Evolutionary conservation across 2,329 filamentous ascomycete genomes (phyloP).

Genomic region (Cladophialophora bantiana): DNA sequence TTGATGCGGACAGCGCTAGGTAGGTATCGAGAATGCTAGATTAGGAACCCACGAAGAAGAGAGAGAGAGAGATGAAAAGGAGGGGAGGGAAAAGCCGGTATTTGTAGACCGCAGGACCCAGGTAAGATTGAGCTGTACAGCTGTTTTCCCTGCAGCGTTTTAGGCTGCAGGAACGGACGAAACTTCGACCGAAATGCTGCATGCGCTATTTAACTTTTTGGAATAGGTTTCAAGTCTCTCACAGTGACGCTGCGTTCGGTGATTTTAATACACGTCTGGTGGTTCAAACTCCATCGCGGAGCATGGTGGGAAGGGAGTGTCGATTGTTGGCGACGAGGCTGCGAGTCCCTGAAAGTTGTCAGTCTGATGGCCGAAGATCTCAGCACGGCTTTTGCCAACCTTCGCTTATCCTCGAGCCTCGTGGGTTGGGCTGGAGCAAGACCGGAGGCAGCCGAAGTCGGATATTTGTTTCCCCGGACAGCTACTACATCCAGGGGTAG

Average conservation of each 20-base stretch:
- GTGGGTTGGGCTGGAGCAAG: too few species aligned
- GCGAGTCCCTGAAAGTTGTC: conserved; percentile 27
- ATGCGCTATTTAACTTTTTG: not conserved
- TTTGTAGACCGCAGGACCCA: conserved; percentile 11
- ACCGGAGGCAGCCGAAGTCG: too few species aligned
- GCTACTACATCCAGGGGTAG: too few species aligned
- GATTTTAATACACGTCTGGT: not conserved
- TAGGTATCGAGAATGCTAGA: too few species aligned
- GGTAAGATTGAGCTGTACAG: not conserved
- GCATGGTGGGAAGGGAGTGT: not conserved
- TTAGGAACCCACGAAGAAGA: not conserved
- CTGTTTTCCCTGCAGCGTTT: conserved; percentile 3
- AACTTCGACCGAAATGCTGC: conserved; percentile 23
- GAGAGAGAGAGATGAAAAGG: not conserved
- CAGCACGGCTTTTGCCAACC: conserved; percentile 19
- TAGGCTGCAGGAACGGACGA: conserved; percentile 18
- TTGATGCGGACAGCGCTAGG: too few species aligned
- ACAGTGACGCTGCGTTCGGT: too few species aligned
- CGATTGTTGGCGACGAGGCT: conserved; percentile 22
- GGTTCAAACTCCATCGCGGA: not conserved
- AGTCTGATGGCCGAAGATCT: conserved; percentile 31
- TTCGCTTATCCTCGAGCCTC: not conserved
- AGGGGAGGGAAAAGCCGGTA: not conserved
- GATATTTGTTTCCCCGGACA: too few species aligned
- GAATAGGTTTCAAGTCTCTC: not conserved